Conservation (phyloP, 2,329 filamentous ascomycete genomes). For the Claviceps cyperi region DNA sequence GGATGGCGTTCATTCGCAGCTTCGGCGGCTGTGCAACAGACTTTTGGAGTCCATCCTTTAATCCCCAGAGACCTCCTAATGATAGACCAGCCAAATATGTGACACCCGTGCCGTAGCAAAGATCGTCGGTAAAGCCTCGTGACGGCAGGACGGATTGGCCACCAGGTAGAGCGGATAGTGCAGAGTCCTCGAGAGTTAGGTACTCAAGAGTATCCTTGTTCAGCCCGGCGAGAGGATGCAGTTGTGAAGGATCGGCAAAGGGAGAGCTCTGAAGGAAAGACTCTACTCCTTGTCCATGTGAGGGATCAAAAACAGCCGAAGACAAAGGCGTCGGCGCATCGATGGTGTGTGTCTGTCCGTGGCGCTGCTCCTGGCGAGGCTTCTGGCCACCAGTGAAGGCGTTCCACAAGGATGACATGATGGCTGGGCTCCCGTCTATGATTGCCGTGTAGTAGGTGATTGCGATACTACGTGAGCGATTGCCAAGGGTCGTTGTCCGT, state of each 20-base stretch:
- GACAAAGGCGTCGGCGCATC: constrained; percentile 35
- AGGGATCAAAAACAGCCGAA: constrained; percentile 51
- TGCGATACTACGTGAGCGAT: constrained; percentile 3
- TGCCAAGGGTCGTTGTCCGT: constrained; percentile 3
- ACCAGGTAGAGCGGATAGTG: constrained; percentile 73
- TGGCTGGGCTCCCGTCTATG: constrained; percentile 7
- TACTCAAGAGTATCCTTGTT: constrained; percentile 93
- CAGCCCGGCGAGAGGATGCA: constrained; percentile 87
- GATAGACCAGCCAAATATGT: constrained; percentile 83
- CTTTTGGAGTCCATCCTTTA: constrained; percentile 76
- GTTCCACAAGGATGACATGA: constrained; percentile 46
- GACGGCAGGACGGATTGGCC: constrained; percentile 80
- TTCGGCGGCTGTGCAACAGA: constrained; percentile 70
- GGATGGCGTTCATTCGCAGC: constrained; percentile 80
- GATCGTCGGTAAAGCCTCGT: constrained; percentile 92
- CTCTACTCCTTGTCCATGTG: constrained; percentile 64
- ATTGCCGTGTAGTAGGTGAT: not conserved
- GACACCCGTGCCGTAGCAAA: constrained; percentile 92
- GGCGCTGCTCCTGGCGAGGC: constrained; percentile 26
- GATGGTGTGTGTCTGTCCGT: constrained; percentile 15
- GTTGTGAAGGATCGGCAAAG: constrained; percentile 71
- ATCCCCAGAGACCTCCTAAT: constrained; percentile 79
- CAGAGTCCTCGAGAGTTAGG: constrained; percentile 81
- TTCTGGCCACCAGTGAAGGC: constrained; percentile 46
- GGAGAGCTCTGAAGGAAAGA: constrained; percentile 67